Evolutionary conservation across 2,329 filamentous ascomycete genomes (phyloP).

Genomic region (Lecanosticta acicola): DNA sequence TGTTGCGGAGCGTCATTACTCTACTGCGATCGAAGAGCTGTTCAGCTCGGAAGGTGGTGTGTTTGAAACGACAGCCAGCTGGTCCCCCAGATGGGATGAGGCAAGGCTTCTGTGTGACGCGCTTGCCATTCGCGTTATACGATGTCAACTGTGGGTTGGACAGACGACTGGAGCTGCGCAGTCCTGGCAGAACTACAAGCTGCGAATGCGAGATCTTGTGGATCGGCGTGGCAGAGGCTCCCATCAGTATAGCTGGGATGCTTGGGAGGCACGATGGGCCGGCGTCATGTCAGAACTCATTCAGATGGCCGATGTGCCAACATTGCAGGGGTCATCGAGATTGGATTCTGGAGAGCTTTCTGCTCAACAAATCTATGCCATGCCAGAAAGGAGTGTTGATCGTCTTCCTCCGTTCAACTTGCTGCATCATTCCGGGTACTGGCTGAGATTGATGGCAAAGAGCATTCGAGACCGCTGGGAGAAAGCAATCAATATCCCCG

Average conservation of each 20-base stretch:
- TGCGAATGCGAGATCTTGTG: constrained; percentile 68
- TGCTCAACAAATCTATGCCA: constrained; percentile 36
- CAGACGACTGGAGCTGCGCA: constrained; percentile 74
- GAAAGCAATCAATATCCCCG: constrained; percentile 51
- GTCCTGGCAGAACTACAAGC: constrained; percentile 72
- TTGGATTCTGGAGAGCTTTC: constrained; percentile 13
- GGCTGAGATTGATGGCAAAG: constrained; percentile 50
- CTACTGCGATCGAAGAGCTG: constrained; percentile 77
- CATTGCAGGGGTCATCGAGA: constrained; percentile 31
- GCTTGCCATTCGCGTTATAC: constrained; percentile 71
- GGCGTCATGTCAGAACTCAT: constrained; percentile 57
- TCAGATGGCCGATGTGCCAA: constrained; percentile 46
- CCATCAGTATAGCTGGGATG: constrained; percentile 85
- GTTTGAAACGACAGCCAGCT: constrained; percentile 81
- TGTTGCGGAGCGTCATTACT: constrained; percentile 75
- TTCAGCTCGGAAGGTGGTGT: constrained; percentile 67
- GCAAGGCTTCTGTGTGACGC: constrained; percentile 81
- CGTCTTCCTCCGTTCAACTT: constrained; percentile 53
- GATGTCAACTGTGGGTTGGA: constrained; percentile 74
- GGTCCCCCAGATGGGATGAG: constrained; percentile 87
- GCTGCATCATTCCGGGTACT: constrained; percentile 59
- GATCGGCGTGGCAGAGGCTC: constrained; percentile 80
- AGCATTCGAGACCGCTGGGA: constrained; percentile 47
- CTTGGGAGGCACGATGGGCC: constrained; percentile 78
- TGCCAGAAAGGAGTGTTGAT: constrained; percentile 51